Evolutionary conservation across 1,284 basidiomycete species (phyloP).

Genomic region (Trametes sp.): DNA sequence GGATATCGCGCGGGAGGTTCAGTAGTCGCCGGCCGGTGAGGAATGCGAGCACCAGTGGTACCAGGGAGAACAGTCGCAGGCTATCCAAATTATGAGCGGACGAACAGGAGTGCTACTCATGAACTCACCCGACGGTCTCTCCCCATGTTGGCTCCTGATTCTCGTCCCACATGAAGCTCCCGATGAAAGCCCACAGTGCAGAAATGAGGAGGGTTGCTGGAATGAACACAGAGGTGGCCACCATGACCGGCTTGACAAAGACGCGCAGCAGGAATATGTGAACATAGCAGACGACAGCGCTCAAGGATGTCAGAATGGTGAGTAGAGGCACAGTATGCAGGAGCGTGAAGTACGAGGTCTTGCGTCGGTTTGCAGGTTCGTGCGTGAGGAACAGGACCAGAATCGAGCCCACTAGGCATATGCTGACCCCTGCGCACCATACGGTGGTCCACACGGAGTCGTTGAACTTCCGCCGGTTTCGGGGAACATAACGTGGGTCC

Average conservation of each 20-base stretch:
- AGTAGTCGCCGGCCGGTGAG: constrained; percentile 78
- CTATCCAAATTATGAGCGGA: constrained; percentile 40
- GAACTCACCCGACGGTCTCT: constrained; percentile 79
- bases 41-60: constrained; percentile 76
- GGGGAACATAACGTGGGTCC: constrained; percentile 69
- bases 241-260: constrained; percentile 84
- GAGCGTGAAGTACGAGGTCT: constrained; percentile 67
- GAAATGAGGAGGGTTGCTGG: constrained; percentile 84
- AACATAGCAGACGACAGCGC: constrained; percentile 75
- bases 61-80: constrained; percentile 78
- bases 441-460: constrained; percentile 75
- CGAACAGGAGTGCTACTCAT: constrained; percentile 14
- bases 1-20: constrained; percentile 68
- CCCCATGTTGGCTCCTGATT: constrained; percentile 77
- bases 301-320: constrained; percentile 77
- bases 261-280: constrained; percentile 82
- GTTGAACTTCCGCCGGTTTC: constrained; percentile 71
- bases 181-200: constrained; percentile 88
- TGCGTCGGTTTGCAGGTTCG: constrained; percentile 48
- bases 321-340: constrained; percentile 87
- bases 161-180: constrained; percentile 87
- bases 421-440: constrained; percentile 65
- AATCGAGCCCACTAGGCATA: constrained; percentile 68
- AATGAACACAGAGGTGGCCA: constrained; percentile 81
- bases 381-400: constrained; percentile 65